A percentile compares a stretch with the other conserved stretches of the same genome.
These are phyloP conservation scores for Pyrenochaeta sp. DNA, from an alignment of 2,329 filamentous ascomycete genomes.

Conservation along the genomic window DNA sequence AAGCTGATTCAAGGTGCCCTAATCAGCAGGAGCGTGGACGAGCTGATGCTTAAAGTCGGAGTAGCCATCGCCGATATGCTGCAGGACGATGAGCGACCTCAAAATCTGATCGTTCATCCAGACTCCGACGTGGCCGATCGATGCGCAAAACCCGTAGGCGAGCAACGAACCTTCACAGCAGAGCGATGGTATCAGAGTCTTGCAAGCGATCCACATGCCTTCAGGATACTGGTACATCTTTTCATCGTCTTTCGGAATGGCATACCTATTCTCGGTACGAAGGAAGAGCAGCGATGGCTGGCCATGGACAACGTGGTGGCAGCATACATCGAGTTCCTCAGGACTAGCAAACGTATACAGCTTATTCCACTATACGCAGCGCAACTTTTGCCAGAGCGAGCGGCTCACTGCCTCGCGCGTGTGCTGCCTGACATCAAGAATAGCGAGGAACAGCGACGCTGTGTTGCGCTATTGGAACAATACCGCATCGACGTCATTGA, in stretches of 20 bases:
- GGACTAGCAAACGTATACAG: constrained; percentile 75
- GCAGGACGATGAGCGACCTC: constrained; percentile 34
- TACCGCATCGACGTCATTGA: constrained; percentile 75
- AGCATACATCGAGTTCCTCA: constrained; percentile 82
- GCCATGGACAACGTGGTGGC: constrained; percentile 77
- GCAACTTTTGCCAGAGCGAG: constrained; percentile 71
- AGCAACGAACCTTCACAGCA: constrained; percentile 28
- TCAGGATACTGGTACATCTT: constrained; percentile 61
- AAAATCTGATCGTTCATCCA: constrained; percentile 44
- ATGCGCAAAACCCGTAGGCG: constrained; percentile 27
- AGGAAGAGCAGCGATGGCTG: constrained; percentile 39
- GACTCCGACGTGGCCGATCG: constrained; percentile 28
- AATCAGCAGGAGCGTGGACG: constrained; percentile 66
- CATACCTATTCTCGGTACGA: constrained; percentile 32
- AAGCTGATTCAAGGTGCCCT: constrained; percentile 81
- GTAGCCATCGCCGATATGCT: constrained; percentile 52
- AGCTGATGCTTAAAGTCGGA: constrained; percentile 56
- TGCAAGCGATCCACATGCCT: constrained; percentile 52
- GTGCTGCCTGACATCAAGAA: constrained; percentile 79
- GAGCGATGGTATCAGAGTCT: constrained; percentile 43
- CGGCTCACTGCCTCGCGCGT: constrained; percentile 75
- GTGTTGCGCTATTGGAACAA: constrained; percentile 78
- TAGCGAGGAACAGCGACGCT: constrained; percentile 68
- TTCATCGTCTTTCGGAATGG: constrained; percentile 69
- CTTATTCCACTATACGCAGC: constrained; percentile 89